Evolutionary conservation across 768 basidiomycete species (phyloP), one percentile per base, ranked within the genome.

Genomic region (Termitomyces sp.): DNA sequence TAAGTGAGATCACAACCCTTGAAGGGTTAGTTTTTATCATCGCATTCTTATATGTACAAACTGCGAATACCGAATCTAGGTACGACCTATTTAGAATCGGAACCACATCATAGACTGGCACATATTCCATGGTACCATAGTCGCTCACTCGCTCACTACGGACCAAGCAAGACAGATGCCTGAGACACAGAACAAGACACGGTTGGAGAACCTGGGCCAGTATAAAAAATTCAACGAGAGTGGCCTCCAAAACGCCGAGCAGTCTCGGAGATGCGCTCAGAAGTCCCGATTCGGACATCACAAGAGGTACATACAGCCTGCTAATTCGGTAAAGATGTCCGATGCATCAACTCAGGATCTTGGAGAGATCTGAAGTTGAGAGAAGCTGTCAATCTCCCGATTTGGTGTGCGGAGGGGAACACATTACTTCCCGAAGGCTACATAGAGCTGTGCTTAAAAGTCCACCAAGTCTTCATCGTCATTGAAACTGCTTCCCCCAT

Each of bases 231-330:
- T 59, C 54, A 59, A 57, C 58, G 20, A 50, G 50, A 18, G 22
- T 38, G 39, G 44, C 24, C 48, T 32, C 18, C 36, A 52, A 53
- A 62, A 49, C 49, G 18, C 61, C 61, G 58, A 62, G 51, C 48
- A 54, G 49, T 65, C 61, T 65, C 64, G 55, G 61, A 60, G 39
- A 49, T 52, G 40, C 35, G 38, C 33, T 44, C 45, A 48, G 58
- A 62, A 59, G 55, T 55, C 64, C 64, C 55, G 58, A 65, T 60
- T 62, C 51, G 61, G 64, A 59, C 48, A 53, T 42, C 28, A 60
- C 61, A 57, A 62, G 61, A 56, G 55, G 58, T 53, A 53, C 58
- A 49, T 60, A 61, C 48, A 35, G 44, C 11, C 42, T 44, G 57
- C 58, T 32, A 62, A 59, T 53, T 55, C 50, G 58, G 40, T 53